Percentiles rank a stretch among this genome's conserved stretches.
Conservation (phyloP, 495 filamentous ascomycete genomes). For the Corynascus novoguineensis region DNA sequence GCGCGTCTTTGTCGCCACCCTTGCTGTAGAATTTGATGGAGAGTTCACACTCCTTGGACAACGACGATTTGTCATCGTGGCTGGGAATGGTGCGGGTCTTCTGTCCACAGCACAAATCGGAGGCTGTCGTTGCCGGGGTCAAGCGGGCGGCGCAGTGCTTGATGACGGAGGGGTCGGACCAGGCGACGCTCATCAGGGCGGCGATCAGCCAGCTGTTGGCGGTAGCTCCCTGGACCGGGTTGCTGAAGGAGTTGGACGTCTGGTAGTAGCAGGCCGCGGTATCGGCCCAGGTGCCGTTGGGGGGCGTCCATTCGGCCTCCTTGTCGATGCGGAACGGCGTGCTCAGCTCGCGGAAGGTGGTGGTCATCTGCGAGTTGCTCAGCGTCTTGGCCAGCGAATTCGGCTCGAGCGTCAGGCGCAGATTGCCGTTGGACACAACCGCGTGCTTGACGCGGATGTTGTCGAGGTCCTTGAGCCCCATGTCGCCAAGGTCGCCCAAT, state of each 20-base stretch:
- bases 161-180: constrained; percentile 31
- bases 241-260: constrained; percentile 27
- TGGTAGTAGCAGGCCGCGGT: constrained; percentile 19
- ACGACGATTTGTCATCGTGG: too few relatives aligned
- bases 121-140: neutral
- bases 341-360: constrained; percentile 31
- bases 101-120: neutral
- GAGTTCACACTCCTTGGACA: constrained; percentile 16
- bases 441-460: constrained; percentile 31
- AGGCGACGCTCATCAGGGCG: constrained; percentile 35
- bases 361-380: constrained; percentile 28
- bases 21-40: constrained; percentile 34
- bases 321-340: constrained; percentile 28
- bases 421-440: constrained; percentile 34
- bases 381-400: constrained; percentile 24
- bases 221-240: constrained; percentile 35
- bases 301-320: constrained; percentile 25
- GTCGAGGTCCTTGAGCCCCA: constrained; percentile 30
- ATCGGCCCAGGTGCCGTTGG: constrained; percentile 31
- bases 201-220: constrained; percentile 34
- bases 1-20: constrained; percentile 35
- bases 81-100: too few relatives aligned
- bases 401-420: constrained; percentile 30
- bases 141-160: constrained; percentile 19
- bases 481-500: constrained; percentile 29